Evolutionary conservation across 768 basidiomycete genomes (phyloP).

Genomic region (Lactifluus volemus): DNA sequence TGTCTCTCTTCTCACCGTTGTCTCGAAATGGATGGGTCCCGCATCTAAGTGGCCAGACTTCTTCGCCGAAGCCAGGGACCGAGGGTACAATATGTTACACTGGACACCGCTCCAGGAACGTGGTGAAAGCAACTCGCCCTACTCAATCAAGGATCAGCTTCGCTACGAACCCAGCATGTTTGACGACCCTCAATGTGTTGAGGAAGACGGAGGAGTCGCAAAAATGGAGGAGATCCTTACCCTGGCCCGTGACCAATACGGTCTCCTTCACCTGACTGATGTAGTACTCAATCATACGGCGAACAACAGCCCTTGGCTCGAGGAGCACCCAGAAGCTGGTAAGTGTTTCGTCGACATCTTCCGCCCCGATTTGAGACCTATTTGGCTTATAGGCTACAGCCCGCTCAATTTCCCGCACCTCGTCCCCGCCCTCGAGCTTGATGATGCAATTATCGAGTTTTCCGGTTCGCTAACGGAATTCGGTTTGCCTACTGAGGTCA

Average conservation of each 20-base stretch:
- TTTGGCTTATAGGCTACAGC: constrained; percentile 58
- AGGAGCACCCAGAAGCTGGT: constrained; percentile 95
- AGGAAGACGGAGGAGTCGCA: constrained; percentile 43
- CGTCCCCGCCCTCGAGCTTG: constrained; percentile 85
- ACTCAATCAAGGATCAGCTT: constrained; percentile 85
- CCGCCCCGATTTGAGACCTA: not conserved
- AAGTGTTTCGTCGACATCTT: constrained; percentile 21
- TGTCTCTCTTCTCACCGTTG: constrained; percentile 77
- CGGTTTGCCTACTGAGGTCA: constrained; percentile 65
- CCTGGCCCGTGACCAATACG: constrained; percentile 75
- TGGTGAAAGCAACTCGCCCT: constrained; percentile 85
- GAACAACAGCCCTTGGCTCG: constrained; percentile 85
- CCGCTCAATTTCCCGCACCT: constrained; percentile 89
- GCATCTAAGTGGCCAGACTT: constrained; percentile 67
- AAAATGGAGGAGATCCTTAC: constrained; percentile 57
- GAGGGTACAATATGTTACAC: constrained; percentile 98
- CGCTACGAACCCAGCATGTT: constrained; percentile 77
- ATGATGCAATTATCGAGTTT: constrained; percentile 77
- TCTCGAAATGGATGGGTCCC: constrained; percentile 98
- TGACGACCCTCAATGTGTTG: constrained; percentile 26
- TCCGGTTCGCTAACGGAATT: constrained; percentile 54
- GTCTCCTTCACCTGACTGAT: constrained; percentile 84
- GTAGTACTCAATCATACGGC: constrained; percentile 98
- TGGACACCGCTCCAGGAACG: constrained; percentile 92
- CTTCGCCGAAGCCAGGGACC: constrained; percentile 73